phyloP scores from a whole-genome alignment of 179 eudicot species.

The Silene noctiflora region DNA sequence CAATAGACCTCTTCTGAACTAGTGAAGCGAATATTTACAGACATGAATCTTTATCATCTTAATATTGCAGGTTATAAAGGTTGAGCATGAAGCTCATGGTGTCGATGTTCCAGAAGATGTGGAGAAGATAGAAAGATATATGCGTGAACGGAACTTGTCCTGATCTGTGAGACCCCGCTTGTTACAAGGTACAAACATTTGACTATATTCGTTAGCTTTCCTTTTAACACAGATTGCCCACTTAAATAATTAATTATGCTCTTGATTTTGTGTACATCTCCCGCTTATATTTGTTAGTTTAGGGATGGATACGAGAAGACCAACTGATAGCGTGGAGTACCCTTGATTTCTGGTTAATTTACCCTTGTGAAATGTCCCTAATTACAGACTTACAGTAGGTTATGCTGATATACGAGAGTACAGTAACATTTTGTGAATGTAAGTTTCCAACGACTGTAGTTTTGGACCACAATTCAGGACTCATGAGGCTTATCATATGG shows the following conservation, averaged over 20 bases:
- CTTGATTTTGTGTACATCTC: background rate
- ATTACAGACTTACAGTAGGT: no score
- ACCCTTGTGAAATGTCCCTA: no score
- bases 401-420: no score
- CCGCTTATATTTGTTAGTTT: background rate
- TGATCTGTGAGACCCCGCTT: slow-evolving; percentile 21
- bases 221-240: background rate
- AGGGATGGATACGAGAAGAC: background rate
- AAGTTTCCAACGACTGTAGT: no score
- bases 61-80: slow-evolving; percentile 68
- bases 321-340: no score
- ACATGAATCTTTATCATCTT: slow-evolving; percentile 12
- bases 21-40: no score
- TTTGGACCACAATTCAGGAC: no score
- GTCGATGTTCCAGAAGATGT: slow-evolving; percentile 90
- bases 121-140: slow-evolving; percentile 69
- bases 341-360: no score
- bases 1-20: no score
- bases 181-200: background rate
- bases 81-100: slow-evolving; percentile 91
- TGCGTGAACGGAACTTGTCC: slow-evolving; percentile 68
- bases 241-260: background rate
- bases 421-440: no score
- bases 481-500: no score
- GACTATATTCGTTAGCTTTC: background rate